Evolutionary conservation across 1,139 yeast genomes (phyloP).

Genomic region (Candida gigantensis): DNA sequence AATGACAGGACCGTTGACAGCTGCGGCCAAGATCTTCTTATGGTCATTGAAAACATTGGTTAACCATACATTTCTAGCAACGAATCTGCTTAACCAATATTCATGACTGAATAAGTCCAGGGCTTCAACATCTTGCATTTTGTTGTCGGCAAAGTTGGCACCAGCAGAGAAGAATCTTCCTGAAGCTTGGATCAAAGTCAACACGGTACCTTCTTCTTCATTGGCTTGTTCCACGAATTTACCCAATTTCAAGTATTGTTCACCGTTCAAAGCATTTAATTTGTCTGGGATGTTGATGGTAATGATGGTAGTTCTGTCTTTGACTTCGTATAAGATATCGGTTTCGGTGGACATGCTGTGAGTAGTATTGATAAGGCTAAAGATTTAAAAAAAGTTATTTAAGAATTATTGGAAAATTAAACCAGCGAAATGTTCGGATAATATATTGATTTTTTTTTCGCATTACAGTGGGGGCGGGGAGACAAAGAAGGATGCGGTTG

Average conservation of each 20-base stretch:
- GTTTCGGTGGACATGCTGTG: constrained; percentile 18
- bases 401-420: too few relatives aligned
- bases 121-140: constrained; percentile 23
- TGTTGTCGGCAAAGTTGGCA: constrained; percentile 59
- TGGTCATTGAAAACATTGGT: constrained; percentile 74
- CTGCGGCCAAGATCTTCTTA: constrained; percentile 68
- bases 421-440: too few relatives aligned
- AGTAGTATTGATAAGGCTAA: background rate
- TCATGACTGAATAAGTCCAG: constrained; percentile 43
- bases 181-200: constrained; percentile 68
- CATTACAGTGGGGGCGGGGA: too few relatives aligned
- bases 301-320: constrained; percentile 60
- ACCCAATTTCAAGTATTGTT: constrained; percentile 66
- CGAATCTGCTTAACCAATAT: constrained; percentile 60
- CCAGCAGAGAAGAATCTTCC: constrained; percentile 88
- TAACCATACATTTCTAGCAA: constrained; percentile 68
- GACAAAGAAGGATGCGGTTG: too few relatives aligned
- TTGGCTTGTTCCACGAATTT: constrained; percentile 65
- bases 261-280: constrained; percentile 68
- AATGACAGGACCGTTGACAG: constrained; percentile 85
- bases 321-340: constrained; percentile 53
- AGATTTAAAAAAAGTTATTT: too few relatives aligned
- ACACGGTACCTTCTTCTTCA: constrained; percentile 60
- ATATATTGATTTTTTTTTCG: too few relatives aligned
- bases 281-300: constrained; percentile 63